These are phyloP conservation scores for Lachancea quebecensis DNA, from an alignment of 805 yeast genomes.

Conservation along the genomic window DNA sequence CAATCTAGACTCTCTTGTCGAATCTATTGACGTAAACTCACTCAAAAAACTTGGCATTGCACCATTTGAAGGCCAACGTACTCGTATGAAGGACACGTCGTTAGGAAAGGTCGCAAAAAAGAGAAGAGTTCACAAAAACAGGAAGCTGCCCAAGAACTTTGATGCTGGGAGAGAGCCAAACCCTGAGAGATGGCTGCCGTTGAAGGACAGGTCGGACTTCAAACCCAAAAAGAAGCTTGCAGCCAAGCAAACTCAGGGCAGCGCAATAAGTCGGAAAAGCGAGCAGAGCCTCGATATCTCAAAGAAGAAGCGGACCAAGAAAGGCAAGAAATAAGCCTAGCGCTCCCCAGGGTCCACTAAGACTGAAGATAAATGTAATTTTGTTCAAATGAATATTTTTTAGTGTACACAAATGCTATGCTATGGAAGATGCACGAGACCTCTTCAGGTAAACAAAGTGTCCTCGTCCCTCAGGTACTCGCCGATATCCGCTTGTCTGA, in stretches of 20 bases:
- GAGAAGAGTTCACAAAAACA: constrained; percentile 31
- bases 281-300: constrained; percentile 30
- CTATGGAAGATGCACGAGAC: background rate
- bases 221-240: constrained; percentile 59
- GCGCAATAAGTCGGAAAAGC: constrained; percentile 37
- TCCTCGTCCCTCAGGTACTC: constrained; percentile 98
- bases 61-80: constrained; percentile 14
- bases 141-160: constrained; percentile 36
- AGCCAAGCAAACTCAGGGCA: constrained; percentile 51
- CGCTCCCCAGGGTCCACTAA: background rate
- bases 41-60: constrained; percentile 16
- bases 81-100: constrained; percentile 9
- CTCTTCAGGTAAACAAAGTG: constrained; percentile 67
- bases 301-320: constrained; percentile 19
- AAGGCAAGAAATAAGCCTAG: constrained; percentile 18
- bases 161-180: constrained; percentile 40
- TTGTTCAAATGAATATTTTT: background rate
- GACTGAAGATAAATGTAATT: background rate
- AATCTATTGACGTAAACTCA: constrained; percentile 18
- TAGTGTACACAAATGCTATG: background rate
- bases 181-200: constrained; percentile 86
- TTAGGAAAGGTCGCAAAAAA: constrained; percentile 21
- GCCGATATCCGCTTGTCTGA: constrained; percentile 96
- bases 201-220: constrained; percentile 77
- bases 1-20: constrained; percentile 12